Conservation (phyloP, 257 asterid genomes). For the Penstemon eatonii region DNA sequence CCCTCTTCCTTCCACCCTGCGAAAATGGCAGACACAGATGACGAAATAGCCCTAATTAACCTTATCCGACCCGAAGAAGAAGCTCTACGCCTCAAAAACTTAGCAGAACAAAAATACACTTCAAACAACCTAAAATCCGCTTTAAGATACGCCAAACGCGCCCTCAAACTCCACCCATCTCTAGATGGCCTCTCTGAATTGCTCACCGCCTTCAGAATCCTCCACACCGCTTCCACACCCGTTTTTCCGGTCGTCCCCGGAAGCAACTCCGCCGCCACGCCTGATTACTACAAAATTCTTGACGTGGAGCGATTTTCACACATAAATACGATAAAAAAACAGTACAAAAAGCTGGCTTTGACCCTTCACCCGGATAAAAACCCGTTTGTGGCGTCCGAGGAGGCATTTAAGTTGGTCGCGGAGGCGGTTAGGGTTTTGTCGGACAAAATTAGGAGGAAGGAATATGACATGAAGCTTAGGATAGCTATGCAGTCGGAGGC, state of each 20-base stretch:
- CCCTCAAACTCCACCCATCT: conserved; percentile 53
- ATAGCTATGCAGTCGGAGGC: conserved; percentile 65
- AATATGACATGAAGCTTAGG: conserved; percentile 69
- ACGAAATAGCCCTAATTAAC: conserved; percentile 10
- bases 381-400: conserved; percentile 59
- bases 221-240: conserved; percentile 41
- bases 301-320: conserved; percentile 71
- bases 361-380: conserved; percentile 80
- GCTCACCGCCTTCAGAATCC: conserved; percentile 63
- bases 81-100: conserved; percentile 53
- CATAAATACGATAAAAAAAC: conserved; percentile 59
- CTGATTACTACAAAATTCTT: conserved; percentile 68
- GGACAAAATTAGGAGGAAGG: conserved; percentile 72
- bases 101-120: conserved; percentile 59
- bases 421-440: conserved; percentile 76
- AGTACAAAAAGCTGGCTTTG: conserved; percentile 78
- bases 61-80: conserved; percentile 33
- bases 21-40: conserved; percentile 37
- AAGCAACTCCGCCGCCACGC: conserved; percentile 24
- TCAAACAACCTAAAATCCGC: conserved; percentile 67
- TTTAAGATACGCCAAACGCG: conserved; percentile 63
- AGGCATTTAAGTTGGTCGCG: conserved; percentile 80
- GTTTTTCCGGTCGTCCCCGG: conserved; percentile 4
- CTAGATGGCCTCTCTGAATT: conserved; percentile 58
- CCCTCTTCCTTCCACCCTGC: neutral